phyloP scores from a whole-genome alignment of 73 alveolate genomes.

The Durusdinium trenchii region DNA sequence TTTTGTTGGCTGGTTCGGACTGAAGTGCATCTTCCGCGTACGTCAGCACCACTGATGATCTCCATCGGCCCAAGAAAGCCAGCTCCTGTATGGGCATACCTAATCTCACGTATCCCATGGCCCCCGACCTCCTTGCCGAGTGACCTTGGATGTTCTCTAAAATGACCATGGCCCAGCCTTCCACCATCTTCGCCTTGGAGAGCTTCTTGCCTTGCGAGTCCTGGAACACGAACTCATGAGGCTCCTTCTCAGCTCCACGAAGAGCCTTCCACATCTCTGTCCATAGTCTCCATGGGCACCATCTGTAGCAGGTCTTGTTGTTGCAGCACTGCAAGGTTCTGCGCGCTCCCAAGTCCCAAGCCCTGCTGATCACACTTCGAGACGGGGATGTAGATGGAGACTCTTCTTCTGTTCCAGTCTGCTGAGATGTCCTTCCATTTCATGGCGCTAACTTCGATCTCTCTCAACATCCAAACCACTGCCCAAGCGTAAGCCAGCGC shows the following conservation, averaged over 20 bases:
- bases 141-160: not conserved
- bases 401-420: not conserved
- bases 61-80: not conserved
- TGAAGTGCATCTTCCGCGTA: conserved; percentile 24
- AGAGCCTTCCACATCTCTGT: not conserved
- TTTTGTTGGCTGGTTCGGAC: not conserved
- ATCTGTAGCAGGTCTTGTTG: not conserved
- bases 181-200: not conserved
- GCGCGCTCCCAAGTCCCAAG: not conserved
- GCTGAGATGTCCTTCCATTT: not conserved
- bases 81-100: not conserved
- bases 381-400: not conserved
- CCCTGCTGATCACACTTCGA: not conserved
- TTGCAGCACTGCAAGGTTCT: not conserved
- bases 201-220: not conserved
- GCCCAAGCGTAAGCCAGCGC: not conserved
- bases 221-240: not conserved
- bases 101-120: not conserved
- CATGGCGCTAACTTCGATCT: not conserved
- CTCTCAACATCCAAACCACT: not conserved
- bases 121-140: conserved; percentile 42
- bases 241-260: too few relatives aligned
- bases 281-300: not conserved
- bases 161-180: not conserved
- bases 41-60: not conserved